Conservation (phyloP, 345 rosid genomes). For the Theobroma cacao region DNA sequence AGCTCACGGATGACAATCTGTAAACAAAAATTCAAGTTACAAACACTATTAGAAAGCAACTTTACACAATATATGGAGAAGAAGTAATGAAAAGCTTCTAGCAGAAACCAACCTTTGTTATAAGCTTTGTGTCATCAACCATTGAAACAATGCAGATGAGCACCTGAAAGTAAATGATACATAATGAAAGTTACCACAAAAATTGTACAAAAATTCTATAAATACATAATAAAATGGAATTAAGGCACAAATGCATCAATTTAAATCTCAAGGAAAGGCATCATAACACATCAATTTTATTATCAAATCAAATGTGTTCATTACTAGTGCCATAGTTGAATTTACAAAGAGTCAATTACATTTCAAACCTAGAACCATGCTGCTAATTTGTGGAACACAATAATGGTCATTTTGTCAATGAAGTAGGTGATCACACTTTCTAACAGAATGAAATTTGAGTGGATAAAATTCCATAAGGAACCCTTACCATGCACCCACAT, state of each 20-base stretch:
- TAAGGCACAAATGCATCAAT: background rate
- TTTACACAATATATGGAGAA: background rate
- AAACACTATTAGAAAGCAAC: slow-evolving; percentile 10
- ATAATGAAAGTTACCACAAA: slow-evolving; percentile 10
- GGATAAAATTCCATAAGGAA: slow-evolving; percentile 11
- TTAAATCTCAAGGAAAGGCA: background rate
- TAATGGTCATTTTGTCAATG: background rate
- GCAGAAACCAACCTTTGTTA: slow-evolving; percentile 59
- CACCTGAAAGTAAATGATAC: slow-evolving; percentile 45
- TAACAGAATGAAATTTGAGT: background rate
- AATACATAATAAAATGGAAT: background rate
- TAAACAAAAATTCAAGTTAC: slow-evolving; percentile 27
- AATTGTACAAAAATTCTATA: background rate
- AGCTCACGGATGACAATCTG: slow-evolving; percentile 83
- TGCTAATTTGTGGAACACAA: background rate
- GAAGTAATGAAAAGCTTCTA: slow-evolving; percentile 1
- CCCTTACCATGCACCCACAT: slow-evolving; percentile 73
- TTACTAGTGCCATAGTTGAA: background rate
- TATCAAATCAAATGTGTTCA: background rate
- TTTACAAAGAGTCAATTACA: background rate
- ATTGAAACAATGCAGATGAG: slow-evolving; percentile 65
- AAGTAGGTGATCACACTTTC: background rate
- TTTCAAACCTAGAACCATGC: background rate
- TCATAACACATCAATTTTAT: background rate
- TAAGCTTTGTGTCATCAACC: slow-evolving; percentile 92